Evolutionary conservation across 352 stramenopile species (phyloP).

Genomic region (Phytophthora tentaculata): DNA sequence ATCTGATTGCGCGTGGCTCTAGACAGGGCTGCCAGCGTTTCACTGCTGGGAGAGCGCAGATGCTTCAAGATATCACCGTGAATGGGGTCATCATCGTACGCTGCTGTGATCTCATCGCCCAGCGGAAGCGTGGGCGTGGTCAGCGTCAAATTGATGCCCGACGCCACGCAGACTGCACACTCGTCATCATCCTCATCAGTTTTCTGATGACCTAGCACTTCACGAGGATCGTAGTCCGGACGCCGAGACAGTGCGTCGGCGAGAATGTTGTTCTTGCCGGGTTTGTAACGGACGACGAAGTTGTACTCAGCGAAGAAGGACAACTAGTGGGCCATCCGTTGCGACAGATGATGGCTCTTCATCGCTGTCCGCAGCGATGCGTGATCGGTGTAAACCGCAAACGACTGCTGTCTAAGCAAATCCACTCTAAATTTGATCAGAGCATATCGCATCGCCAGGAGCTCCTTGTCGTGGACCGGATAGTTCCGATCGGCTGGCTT

Average conservation of each 20-base stretch:
- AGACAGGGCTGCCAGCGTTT: not conserved
- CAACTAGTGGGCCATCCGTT: not conserved
- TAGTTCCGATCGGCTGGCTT: not conserved
- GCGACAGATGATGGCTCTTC: not conserved
- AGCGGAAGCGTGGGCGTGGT: not conserved
- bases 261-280: not conserved
- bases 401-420: not conserved
- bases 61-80: not conserved
- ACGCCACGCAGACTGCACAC: not conserved
- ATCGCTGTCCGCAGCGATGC: not conserved
- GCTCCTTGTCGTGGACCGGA: not conserved
- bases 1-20: not conserved
- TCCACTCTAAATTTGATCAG: constrained; percentile 8
- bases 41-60: not conserved
- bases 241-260: not conserved
- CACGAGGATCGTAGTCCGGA: not conserved
- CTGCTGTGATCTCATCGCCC: not conserved
- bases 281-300: not conserved
- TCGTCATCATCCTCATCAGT: not conserved
- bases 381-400: not conserved
- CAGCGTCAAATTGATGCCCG: not conserved
- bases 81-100: not conserved
- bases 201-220: not conserved
- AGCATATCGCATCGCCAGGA: not conserved
- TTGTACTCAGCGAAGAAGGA: not conserved